phyloP scores from a whole-genome alignment of 768 basidiomycete species.

The Guyanaporus albipodus region DNA sequence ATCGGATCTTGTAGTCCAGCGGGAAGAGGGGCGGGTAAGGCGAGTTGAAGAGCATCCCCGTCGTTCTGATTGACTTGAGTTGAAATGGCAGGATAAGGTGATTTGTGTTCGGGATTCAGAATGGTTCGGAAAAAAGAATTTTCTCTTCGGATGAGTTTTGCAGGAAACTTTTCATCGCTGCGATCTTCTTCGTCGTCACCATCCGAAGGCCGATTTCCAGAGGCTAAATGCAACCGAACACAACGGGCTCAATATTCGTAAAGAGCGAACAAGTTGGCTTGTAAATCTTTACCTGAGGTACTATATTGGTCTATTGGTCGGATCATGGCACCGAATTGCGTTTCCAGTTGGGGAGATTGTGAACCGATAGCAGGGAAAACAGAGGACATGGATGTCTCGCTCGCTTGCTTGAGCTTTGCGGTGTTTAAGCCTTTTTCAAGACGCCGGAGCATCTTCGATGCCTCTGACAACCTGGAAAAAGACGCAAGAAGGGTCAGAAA shows the following conservation, averaged over 20 bases:
- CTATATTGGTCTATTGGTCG: constrained; percentile 30
- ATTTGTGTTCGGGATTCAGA: constrained; percentile 63
- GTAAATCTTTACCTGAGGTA: constrained; percentile 23
- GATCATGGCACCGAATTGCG: constrained; percentile 29
- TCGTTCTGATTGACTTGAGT: constrained; percentile 32
- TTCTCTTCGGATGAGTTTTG: constrained; percentile 68
- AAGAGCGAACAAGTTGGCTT: neutral
- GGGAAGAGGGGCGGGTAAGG: constrained; percentile 35
- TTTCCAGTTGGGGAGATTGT: constrained; percentile 21
- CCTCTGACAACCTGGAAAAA: constrained; percentile 67
- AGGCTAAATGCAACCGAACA: constrained; percentile 14
- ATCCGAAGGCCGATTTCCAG: constrained; percentile 28
- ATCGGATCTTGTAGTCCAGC: constrained; percentile 61
- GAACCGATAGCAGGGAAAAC: constrained; percentile 33
- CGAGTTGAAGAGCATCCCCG: constrained; percentile 34
- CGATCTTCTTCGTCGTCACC: constrained; percentile 67
- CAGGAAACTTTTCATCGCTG: constrained; percentile 68
- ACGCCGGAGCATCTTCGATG: constrained; percentile 84
- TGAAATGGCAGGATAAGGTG: constrained; percentile 30
- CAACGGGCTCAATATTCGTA: constrained; percentile 3
- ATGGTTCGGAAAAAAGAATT: constrained; percentile 83
- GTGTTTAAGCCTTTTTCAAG: constrained; percentile 79
- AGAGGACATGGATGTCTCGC: constrained; percentile 30
- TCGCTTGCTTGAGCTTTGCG: constrained; percentile 65
- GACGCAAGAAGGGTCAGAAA: constrained; percentile 6